Conservation (phyloP, 1,284 basidiomycete species). For the Schizophyllum commune region DNA sequence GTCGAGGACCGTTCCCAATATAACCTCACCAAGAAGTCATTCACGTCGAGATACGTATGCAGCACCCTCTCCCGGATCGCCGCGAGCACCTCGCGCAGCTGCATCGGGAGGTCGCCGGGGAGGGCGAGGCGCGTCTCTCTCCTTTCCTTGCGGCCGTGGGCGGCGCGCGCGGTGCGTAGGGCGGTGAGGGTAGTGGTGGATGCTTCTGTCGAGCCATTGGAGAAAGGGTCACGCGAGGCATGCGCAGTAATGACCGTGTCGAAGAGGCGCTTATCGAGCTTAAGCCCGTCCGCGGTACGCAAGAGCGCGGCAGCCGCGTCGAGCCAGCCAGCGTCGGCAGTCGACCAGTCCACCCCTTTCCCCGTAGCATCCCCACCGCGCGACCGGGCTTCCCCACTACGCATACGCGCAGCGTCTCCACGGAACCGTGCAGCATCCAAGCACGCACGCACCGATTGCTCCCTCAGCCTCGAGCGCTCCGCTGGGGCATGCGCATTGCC, state of each 20-base stretch:
- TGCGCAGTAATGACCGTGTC: not conserved
- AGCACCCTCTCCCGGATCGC: not conserved
- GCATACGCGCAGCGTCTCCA: no score
- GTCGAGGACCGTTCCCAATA: not conserved
- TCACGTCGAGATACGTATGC: not conserved
- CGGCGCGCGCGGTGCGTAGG: not conserved
- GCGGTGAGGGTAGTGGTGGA: not conserved
- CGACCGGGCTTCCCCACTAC: no score
- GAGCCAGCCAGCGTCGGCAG: not conserved
- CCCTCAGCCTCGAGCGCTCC: not conserved
- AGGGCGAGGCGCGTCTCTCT: not conserved
- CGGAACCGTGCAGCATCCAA: not conserved
- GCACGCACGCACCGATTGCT: not conserved
- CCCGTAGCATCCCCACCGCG: no score
- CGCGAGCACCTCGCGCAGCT: not conserved
- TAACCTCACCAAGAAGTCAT: not conserved
- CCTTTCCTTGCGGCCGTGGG: not conserved
- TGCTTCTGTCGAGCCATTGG: no score
- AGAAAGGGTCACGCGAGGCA: no score
- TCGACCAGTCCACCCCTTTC: no score
- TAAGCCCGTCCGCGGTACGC: not conserved
- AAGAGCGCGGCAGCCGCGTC: not conserved
- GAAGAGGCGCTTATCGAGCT: not conserved
- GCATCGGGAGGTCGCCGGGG: not conserved
- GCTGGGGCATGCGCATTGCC: not conserved